Conservation (phyloP, 352 stramenopile genomes). For the Blastocystis sp. region DNA sequence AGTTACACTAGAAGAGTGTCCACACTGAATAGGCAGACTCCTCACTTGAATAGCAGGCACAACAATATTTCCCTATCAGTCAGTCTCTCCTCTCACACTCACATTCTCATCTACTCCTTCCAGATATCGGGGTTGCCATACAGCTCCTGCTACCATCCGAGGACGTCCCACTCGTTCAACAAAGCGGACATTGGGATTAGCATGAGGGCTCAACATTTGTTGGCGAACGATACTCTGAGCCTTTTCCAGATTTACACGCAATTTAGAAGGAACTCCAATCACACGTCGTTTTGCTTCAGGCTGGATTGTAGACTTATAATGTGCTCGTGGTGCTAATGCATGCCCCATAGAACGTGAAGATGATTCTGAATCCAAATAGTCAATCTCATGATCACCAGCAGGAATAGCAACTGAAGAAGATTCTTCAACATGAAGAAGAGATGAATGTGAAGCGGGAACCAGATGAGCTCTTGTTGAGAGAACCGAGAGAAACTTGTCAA, state of each 20-base stretch:
- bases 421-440: neutral
- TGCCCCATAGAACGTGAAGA: too few relatives aligned
- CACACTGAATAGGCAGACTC: neutral
- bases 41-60: neutral
- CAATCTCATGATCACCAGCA: neutral
- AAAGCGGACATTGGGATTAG: neutral
- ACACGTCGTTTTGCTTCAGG: neutral
- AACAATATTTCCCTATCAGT: neutral
- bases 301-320: neutral
- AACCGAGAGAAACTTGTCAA: neutral
- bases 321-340: too few relatives aligned
- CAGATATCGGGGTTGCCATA: neutral
- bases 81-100: too few relatives aligned
- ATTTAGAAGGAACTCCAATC: neutral
- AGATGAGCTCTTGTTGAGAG: neutral
- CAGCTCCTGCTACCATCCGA: slow-evolving; percentile 6
- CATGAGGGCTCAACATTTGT: neutral
- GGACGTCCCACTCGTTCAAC: neutral
- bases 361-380: neutral
- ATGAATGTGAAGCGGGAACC: neutral
- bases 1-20: neutral
- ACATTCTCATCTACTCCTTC: slow-evolving; percentile 4
- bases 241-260: neutral
- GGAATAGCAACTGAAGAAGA: neutral
- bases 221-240: neutral